Percentiles rank a stretch among this genome's conserved stretches.
phyloP scores from a whole-genome alignment of 2,329 filamentous ascomycete species.

The Colletotrichum sp. region DNA sequence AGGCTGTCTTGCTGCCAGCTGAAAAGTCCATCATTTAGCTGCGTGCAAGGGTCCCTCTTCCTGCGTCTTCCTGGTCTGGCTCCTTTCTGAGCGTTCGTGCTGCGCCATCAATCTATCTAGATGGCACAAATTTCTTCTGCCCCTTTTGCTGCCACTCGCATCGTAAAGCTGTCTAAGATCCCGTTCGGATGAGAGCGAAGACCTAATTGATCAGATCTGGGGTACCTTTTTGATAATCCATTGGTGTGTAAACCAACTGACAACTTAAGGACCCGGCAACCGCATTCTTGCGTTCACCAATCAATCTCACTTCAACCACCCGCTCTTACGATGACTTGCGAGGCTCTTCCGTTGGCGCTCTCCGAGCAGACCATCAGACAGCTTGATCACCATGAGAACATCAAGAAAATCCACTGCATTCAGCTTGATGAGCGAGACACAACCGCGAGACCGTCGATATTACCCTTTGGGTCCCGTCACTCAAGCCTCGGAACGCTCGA shows the following conservation, averaged over 20 bases:
- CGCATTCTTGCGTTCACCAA: neutral
- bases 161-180: neutral
- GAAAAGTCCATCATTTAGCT: neutral
- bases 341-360: neutral
- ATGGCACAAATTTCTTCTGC: neutral
- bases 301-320: neutral
- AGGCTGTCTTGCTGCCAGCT: neutral
- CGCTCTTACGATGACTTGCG: neutral
- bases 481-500: conserved; percentile 31
- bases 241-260: neutral
- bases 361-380: neutral
- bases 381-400: neutral
- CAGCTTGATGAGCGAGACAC: neutral
- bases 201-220: neutral
- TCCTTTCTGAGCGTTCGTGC: neutral
- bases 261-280: neutral
- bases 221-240: neutral
- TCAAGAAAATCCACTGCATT: neutral
- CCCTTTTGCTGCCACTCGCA: neutral
- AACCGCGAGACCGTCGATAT: neutral
- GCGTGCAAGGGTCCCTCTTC: neutral
- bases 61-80: neutral
- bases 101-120: neutral
- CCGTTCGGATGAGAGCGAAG: neutral
- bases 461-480: neutral